Evolutionary conservation across 2,329 filamentous ascomycete species (phyloP), one percentile per base, ranked within the genome.

Genomic region (Orbilia quercus): DNA sequence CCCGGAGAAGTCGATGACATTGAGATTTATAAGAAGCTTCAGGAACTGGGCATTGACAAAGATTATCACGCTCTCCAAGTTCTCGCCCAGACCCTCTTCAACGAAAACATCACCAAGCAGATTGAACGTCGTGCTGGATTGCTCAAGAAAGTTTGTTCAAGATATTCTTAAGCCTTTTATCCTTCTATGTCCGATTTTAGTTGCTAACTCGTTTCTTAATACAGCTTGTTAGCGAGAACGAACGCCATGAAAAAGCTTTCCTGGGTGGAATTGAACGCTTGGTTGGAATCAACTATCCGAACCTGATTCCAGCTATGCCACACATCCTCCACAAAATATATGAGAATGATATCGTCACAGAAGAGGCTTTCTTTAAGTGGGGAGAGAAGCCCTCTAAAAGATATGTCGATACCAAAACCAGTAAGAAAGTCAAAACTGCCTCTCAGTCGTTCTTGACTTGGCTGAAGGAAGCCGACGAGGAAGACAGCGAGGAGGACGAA

Each of bases 51-150:
- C 78, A 95, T 99, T 76, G 94, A 97, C 83, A 82, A 82, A 83
- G 99, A 98, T 88, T 91, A 97, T 85, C 92, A 91, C 83, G 96
- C 93, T 53, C 86, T 96, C 64, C 87, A 93, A 66, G 93, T 99
- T 70, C 88, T 99, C 47, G 91, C 93, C 53, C 92, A 96, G 85
- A 94, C 91, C 76, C 85, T 99, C 78, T 99, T 99, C 81, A 89
- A 96, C 81, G 89, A 96, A 79, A 90, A 91, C 81, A 93, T 98
- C 76, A 85, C 89, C 80, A 77, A 78, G 63, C 92, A 99, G 83
- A 93, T 99, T 75, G 87, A 90, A 75, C 88, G 87, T 82, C 93
- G 94, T 77, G 90, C 91, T 76, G 84, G 85, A 78, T 90, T 99
- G 87, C 87, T 99, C 76, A 95, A 96, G 86, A 92, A 94, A 84